Evolutionary conservation across 371 early-diverging fungal genomes (phyloP).

Genomic region (Blastocladiella emersonii): DNA sequence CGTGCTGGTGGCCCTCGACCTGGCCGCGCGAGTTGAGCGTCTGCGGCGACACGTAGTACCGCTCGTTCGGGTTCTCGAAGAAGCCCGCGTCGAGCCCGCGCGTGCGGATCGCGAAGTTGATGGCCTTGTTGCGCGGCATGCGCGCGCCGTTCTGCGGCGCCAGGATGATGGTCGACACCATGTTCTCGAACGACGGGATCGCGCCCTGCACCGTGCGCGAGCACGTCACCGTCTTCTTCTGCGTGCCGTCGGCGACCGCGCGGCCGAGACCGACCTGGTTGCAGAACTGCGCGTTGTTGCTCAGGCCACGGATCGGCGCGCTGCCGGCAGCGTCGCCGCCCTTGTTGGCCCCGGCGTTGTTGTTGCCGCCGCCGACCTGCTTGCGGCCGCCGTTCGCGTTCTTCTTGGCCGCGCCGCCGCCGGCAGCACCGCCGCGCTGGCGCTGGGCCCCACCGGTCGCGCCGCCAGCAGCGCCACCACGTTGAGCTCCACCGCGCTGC

Average conservation of each 20-base stretch:
- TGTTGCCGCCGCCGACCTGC: background rate
- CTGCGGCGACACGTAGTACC: constrained; percentile 21
- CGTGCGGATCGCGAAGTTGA: constrained; percentile 13
- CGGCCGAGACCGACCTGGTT: constrained; percentile 6
- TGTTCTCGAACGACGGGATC: constrained; percentile 17
- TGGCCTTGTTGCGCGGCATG: constrained; percentile 7
- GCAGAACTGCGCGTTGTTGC: constrained; percentile 9
- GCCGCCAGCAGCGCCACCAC: too few relatives aligned
- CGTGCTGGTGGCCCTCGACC: constrained; percentile 20
- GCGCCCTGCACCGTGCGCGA: constrained; percentile 14
- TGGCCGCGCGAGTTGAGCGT: constrained; percentile 17
- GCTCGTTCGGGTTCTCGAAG: constrained; percentile 14
- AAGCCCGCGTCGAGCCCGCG: constrained; percentile 19
- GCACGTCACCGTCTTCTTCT: constrained; percentile 14
- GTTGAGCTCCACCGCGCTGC: too few relatives aligned
- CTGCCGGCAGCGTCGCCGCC: background rate
- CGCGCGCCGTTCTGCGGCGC: constrained; percentile 14
- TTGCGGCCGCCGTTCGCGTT: background rate
- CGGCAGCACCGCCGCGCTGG: too few relatives aligned
- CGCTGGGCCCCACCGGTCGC: too few relatives aligned
- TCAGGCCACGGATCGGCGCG: background rate
- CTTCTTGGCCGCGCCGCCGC: background rate
- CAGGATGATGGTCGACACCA: constrained; percentile 24
- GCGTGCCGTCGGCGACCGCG: constrained; percentile 13
- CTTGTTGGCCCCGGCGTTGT: background rate